Percentiles rank a stretch among this genome's conserved stretches.
These are phyloP conservation scores for Allium sativum DNA, from an alignment of 106 monocot species.

Conservation along the genomic window DNA sequence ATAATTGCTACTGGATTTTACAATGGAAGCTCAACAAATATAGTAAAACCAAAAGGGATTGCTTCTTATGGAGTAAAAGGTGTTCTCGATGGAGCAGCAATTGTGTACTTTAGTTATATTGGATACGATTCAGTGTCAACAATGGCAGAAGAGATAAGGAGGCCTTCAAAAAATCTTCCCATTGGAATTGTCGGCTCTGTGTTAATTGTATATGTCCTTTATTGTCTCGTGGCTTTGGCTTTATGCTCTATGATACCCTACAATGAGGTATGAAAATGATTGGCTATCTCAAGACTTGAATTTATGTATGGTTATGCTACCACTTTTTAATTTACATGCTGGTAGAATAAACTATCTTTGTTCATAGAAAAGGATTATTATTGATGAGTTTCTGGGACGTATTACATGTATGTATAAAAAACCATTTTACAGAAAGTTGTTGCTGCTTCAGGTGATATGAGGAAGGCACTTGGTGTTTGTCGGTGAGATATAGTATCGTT, in stretches of 20 bases:
- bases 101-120: slow-evolving; percentile 74
- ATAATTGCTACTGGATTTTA: slow-evolving; percentile 50
- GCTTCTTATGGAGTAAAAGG: slow-evolving; percentile 55
- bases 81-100: slow-evolving; percentile 56
- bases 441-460: slow-evolving; percentile 95
- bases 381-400: too few relatives aligned
- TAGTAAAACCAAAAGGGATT: slow-evolving; percentile 33
- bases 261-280: slow-evolving; percentile 26
- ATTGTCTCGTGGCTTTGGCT: slow-evolving; percentile 57
- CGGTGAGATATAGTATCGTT: slow-evolving; percentile 25
- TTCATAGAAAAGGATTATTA: too few relatives aligned
- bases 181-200: slow-evolving; percentile 64
- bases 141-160: slow-evolving; percentile 59
- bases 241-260: slow-evolving; percentile 55
- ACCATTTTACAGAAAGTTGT: slow-evolving; percentile 46
- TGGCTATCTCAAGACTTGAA: neutral
- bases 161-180: slow-evolving; percentile 49
- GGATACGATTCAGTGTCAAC: slow-evolving; percentile 77
- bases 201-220: slow-evolving; percentile 44
- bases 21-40: slow-evolving; percentile 42
- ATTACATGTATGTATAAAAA: too few relatives aligned
- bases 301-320: neutral
- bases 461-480: slow-evolving; percentile 85
- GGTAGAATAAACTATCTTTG: too few relatives aligned
- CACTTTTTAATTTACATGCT: too few relatives aligned